Evolutionary conservation across 306 rosid species (phyloP).

Genomic region (Dicorynia guianensis): DNA sequence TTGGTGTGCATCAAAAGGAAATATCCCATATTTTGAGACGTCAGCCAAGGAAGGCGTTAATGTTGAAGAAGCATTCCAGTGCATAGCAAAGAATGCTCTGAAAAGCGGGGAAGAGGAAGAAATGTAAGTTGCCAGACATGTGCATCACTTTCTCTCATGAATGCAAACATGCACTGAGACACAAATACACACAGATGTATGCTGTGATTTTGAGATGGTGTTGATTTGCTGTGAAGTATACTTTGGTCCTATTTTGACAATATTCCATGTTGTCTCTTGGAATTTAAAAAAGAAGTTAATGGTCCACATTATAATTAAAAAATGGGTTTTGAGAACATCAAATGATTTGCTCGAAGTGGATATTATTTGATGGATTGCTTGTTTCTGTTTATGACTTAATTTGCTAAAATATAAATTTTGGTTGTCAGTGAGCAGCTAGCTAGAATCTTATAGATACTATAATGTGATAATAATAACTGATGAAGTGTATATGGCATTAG

Average conservation of each 20-base stretch:
- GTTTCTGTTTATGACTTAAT: slow-evolving; percentile 11
- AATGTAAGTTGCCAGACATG: slow-evolving; percentile 69
- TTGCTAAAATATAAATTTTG: not conserved
- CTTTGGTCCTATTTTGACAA: slow-evolving; percentile 15
- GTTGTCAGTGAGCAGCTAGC: slow-evolving; percentile 24
- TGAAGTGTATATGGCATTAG: not conserved
- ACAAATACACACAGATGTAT: slow-evolving; percentile 14
- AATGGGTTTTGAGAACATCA: not conserved
- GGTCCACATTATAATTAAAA: too few relatives aligned
- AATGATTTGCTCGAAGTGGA: slow-evolving; percentile 23
- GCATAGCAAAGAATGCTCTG: slow-evolving; percentile 94
- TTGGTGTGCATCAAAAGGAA: slow-evolving; percentile 99
- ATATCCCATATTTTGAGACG: slow-evolving; percentile 97
- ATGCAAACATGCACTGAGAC: not conserved
- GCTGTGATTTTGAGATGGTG: slow-evolving; percentile 21
- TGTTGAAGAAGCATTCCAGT: slow-evolving; percentile 97
- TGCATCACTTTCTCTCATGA: slow-evolving; percentile 34
- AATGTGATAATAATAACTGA: not conserved
- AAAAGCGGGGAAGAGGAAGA: slow-evolving; percentile 98
- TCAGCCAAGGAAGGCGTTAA: slow-evolving; percentile 98
- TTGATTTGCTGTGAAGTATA: slow-evolving; percentile 29
- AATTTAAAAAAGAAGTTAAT: too few relatives aligned
- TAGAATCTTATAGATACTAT: not conserved
- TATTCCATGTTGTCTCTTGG: slow-evolving; percentile 22
- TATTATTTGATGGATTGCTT: slow-evolving; percentile 20